These are phyloP conservation scores for Apiotrichum akiyoshidainum DNA, from an alignment of 1,284 basidiomycete genomes.

Conservation along the genomic window DNA sequence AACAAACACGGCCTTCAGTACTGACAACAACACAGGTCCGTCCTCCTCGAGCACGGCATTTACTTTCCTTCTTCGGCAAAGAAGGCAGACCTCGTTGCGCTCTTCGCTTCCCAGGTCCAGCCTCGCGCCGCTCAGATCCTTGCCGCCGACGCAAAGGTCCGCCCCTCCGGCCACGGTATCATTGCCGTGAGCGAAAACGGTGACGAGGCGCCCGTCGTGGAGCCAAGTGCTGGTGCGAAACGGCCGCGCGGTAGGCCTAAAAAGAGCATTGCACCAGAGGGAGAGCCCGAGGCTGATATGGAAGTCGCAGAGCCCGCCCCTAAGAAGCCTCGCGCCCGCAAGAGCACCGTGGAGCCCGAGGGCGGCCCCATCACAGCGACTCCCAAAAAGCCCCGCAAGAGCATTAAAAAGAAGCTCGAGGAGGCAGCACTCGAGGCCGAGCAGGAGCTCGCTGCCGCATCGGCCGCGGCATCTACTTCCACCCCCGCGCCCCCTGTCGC, in stretches of 20 bases:
- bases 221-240: conserved; percentile 21
- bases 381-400: conserved; percentile 10
- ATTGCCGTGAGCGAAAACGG: conserved; percentile 32
- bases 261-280: conserved; percentile 17
- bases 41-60: conserved; percentile 65
- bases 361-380: background rate
- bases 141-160: conserved; percentile 32
- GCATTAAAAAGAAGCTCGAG: conserved; percentile 8
- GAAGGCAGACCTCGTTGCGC: conserved; percentile 76
- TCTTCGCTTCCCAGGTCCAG: conserved; percentile 74
- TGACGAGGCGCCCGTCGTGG: conserved; percentile 15
- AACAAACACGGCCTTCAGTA: too few relatives aligned
- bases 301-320: conserved; percentile 1
- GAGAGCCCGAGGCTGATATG: conserved; percentile 2
- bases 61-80: conserved; percentile 72
- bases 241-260: conserved; percentile 23
- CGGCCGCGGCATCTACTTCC: background rate
- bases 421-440: background rate
- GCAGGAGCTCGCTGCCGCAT: too few relatives aligned
- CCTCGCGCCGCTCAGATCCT: conserved; percentile 57
- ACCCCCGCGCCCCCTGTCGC: background rate
- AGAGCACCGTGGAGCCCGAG: conserved; percentile 6
- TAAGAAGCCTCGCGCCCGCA: conserved; percentile 19
- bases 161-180: conserved; percentile 46
- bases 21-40: conserved; percentile 5